A percentile compares a stretch with the other conserved stretches of the same genome.
These are phyloP conservation scores for Gelatoporia subvermispora DNA, from an alignment of 768 basidiomycete species.

Conservation along the genomic window DNA sequence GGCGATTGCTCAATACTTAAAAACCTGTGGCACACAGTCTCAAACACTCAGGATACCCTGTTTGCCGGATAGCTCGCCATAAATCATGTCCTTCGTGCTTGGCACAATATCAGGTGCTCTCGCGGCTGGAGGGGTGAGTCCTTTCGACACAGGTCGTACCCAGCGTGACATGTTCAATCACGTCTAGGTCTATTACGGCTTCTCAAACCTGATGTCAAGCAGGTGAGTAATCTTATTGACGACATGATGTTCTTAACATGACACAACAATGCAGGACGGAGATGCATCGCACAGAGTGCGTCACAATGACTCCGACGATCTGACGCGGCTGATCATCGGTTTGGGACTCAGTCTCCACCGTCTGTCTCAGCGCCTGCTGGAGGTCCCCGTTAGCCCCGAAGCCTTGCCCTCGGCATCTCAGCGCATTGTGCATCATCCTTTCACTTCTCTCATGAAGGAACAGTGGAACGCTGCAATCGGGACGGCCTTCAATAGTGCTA, in stretches of 20 bases:
- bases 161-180: neutral
- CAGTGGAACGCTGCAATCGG: constrained; percentile 27
- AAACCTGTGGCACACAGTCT: too few species aligned
- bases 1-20: neutral
- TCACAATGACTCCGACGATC: neutral
- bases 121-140: constrained; percentile 22
- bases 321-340: neutral
- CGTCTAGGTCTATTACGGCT: constrained; percentile 23
- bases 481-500: constrained; percentile 14
- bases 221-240: constrained; percentile 7
- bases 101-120: constrained; percentile 19
- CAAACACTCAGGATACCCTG: neutral
- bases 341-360: constrained; percentile 12
- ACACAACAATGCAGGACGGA: constrained; percentile 13
- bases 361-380: constrained; percentile 18
- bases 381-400: constrained; percentile 14
- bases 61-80: neutral
- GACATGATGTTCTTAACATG: neutral
- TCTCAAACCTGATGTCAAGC: constrained; percentile 21
- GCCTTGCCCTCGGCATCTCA: constrained; percentile 17
- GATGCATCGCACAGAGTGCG: constrained; percentile 20
- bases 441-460: constrained; percentile 17
- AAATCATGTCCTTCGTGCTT: constrained; percentile 18
- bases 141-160: neutral
- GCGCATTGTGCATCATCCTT: constrained; percentile 22